Evolutionary conservation across 805 yeast genomes (phyloP), one percentile per base, ranked within the genome.

Genomic region (Saccharomycopsis babjevae): DNA sequence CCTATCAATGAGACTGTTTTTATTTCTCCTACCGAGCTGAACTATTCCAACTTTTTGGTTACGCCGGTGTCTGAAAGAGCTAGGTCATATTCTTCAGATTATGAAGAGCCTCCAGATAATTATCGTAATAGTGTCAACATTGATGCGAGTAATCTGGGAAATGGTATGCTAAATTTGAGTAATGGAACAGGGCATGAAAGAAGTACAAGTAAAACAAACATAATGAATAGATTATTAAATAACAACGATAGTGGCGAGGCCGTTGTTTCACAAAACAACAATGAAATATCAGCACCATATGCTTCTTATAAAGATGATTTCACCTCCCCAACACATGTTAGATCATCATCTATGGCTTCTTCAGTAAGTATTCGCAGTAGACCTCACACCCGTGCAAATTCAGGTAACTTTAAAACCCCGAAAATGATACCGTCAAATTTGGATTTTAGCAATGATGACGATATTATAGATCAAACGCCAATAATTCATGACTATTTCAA

Each of bases 391-490:
- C 30, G 52, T 10, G 32, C 52, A 46, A 46, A 46, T 22, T 46
- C 52, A 10, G 52, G 52, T 22, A 46, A 46, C 11, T 46, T 46
- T 22, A 46, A 46, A 7, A 46, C 52, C 8, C 52, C 52, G 10
- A 46, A 46, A 25, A 46, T 46, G 32, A 13, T 46, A 22, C 1
- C 52, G 15, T 22, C 52, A 2, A 20, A 46, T 46, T 20, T 22
- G 22, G 52, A 46, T 22, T 46, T 46, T 13, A 22, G 16, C 16
- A 46, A 56, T 50, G 64, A 62, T 15, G 64, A 62, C 39, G 62
- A 60, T 28, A 46, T 50, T 25, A 54, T 56, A 18, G 64, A 62
- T 34, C 57, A 57, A 38, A 62, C 64, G 10, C 64, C 64, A 46
- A 54, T 62, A 2, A 54, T 62, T 16, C 56, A 58, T 11, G 50